phyloP scores from a whole-genome alignment of 345 rosid genomes.

The Sisymbrium irio region DNA sequence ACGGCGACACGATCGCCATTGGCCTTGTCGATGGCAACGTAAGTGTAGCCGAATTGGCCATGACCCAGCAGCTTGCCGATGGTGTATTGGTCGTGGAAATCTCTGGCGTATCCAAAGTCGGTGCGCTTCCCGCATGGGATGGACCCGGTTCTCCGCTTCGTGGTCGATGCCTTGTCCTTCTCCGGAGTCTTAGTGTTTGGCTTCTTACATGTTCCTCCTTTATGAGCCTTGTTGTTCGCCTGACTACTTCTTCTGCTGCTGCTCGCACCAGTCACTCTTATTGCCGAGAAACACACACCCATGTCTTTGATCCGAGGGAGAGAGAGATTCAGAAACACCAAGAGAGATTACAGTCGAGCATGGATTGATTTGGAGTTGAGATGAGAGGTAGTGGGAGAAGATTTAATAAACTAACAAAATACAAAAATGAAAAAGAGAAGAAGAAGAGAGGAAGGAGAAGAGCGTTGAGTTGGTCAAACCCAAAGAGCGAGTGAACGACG shows the following conservation, averaged over 20 bases:
- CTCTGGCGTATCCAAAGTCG: constrained; percentile 75
- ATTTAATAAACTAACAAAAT: not conserved
- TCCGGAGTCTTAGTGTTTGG: not conserved
- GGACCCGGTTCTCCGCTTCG: constrained; percentile 29
- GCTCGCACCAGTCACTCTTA: constrained; percentile 63
- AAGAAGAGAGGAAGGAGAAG: constrained; percentile 42
- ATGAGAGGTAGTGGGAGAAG: not conserved
- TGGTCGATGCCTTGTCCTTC: not conserved
- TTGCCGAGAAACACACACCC: constrained; percentile 39
- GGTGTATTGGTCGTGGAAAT: constrained; percentile 52
- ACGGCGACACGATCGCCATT: constrained; percentile 86
- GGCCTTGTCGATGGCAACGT: constrained; percentile 63
- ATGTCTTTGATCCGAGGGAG: not conserved
- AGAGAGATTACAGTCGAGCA: not conserved
- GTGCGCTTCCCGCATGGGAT: constrained; percentile 72
- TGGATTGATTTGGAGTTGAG: not conserved
- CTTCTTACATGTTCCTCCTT: not conserved
- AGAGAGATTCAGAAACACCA: not conserved
- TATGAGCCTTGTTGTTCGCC: not conserved
- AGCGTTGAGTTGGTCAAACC: constrained; percentile 40
- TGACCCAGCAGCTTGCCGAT: constrained; percentile 82
- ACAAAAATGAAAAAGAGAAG: constrained; percentile 22
- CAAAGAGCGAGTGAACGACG: constrained; percentile 25
- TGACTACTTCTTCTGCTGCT: constrained; percentile 39
- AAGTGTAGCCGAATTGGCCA: constrained; percentile 94